A percentile compares a stretch with the other conserved stretches of the same genome.
Evolutionary conservation across 495 filamentous ascomycete genomes (phyloP).

Genomic region (Neurospora sp.): DNA sequence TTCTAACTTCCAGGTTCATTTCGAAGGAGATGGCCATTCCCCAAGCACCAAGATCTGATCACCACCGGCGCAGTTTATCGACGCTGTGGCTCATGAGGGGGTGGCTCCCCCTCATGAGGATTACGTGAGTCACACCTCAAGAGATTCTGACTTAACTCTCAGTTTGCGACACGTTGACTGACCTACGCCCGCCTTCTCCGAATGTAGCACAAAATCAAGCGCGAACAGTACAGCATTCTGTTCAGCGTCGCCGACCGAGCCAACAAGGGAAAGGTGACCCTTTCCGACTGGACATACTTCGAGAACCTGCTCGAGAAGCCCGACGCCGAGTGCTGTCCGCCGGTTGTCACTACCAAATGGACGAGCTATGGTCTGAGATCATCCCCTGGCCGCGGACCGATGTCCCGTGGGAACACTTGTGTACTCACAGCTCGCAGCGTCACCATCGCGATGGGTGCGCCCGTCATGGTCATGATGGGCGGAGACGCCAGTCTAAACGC

Average conservation of each 20-base stretch:
- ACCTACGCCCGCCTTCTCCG: conserved; percentile 1
- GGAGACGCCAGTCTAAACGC: too few species aligned
- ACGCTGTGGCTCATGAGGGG: conserved; percentile 56
- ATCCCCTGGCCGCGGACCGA: too few species aligned
- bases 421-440: too few species aligned
- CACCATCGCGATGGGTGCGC: too few species aligned
- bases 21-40: neutral
- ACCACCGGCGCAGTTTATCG: conserved; percentile 51
- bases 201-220: conserved; percentile 86
- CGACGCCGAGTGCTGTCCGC: conserved; percentile 63
- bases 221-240: conserved; percentile 86
- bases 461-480: too few species aligned
- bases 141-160: conserved; percentile 3
- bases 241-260: conserved; percentile 81
- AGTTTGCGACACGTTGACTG: conserved; percentile 14
- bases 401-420: too few species aligned
- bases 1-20: neutral
- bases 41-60: neutral
- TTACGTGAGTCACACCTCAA: conserved; percentile 56
- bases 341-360: too few species aligned
- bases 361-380: too few species aligned
- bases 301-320: conserved; percentile 89
- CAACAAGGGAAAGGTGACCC: conserved; percentile 55
- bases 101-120: conserved; percentile 60
- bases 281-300: conserved; percentile 85